These are phyloP conservation scores for Chimonanthus salicifolius DNA, from an alignment of 164 flowering plant species.

Conservation along the genomic window DNA sequence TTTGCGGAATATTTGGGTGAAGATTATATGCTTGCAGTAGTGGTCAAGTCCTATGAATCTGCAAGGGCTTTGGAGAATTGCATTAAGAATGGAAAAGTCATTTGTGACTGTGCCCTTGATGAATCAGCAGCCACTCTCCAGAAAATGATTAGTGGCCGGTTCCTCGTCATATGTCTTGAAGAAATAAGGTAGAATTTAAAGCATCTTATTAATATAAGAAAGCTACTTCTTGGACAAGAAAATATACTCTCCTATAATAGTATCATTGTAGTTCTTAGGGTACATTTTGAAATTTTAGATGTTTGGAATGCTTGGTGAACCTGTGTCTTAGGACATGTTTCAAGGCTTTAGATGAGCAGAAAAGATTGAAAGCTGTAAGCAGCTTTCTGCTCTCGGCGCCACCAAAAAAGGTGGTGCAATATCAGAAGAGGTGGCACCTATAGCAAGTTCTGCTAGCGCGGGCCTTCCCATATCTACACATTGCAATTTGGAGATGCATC, in stretches of 20 bases:
- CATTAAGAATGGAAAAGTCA: constrained; percentile 20
- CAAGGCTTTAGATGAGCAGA: neutral
- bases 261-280: neutral
- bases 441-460: no score
- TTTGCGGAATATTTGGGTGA: constrained; percentile 61
- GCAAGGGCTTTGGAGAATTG: constrained; percentile 34
- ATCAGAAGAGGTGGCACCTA: neutral
- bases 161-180: constrained; percentile 55
- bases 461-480: neutral
- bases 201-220: neutral
- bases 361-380: no score
- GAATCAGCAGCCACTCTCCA: constrained; percentile 29
- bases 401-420: neutral
- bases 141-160: constrained; percentile 26
- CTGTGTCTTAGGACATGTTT: no score
- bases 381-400: neutral
- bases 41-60: constrained; percentile 41
- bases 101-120: constrained; percentile 21
- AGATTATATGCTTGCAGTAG: constrained; percentile 60
- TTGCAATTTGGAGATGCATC: neutral
- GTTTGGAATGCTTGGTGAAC: neutral
- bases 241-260: neutral
- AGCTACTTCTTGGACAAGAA: neutral
- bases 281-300: neutral
- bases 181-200: constrained; percentile 38